A percentile compares a stretch with the other conserved stretches of the same genome.
phyloP scores from a whole-genome alignment of 805 yeast genomes.

The Yamadazyma sp. region DNA sequence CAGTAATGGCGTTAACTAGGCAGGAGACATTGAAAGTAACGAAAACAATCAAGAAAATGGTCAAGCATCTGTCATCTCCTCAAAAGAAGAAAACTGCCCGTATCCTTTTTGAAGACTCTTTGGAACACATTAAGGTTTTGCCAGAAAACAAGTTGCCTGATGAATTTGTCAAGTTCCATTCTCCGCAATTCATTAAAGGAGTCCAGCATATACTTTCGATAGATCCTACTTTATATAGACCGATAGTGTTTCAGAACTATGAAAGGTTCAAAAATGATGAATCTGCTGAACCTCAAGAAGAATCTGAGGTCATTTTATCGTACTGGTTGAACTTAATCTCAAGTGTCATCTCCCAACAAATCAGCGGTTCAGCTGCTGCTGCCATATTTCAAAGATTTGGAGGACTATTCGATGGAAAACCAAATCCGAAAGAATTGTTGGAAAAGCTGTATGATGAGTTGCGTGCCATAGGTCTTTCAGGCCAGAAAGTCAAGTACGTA shows the following conservation, averaged over 20 bases:
- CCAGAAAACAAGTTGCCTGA: constrained; percentile 24
- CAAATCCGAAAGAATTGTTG: constrained; percentile 52
- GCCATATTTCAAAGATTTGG: constrained; percentile 55
- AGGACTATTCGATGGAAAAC: constrained; percentile 35
- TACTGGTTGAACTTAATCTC: constrained; percentile 40
- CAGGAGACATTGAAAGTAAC: constrained; percentile 2
- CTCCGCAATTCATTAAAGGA: constrained; percentile 34
- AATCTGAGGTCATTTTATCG: constrained; percentile 17
- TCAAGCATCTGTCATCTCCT: neutral
- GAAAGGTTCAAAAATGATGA: constrained; percentile 17
- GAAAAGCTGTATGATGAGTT: constrained; percentile 46
- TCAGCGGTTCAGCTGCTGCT: constrained; percentile 77
- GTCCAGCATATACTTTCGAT: constrained; percentile 26
- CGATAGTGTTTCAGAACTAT: constrained; percentile 30
- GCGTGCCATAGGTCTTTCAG: constrained; percentile 66
- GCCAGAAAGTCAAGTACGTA: constrained; percentile 64
- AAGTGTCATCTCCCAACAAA: constrained; percentile 66
- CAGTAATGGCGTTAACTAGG: constrained; percentile 7
- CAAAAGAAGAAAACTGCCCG: constrained; percentile 4
- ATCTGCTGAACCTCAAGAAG: constrained; percentile 5
- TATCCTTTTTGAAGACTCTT: constrained; percentile 12
- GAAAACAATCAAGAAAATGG: constrained; percentile 3
- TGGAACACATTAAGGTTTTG: constrained; percentile 16
- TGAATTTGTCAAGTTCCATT: constrained; percentile 29
- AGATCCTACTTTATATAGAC: constrained; percentile 38